Base-by-base conservation (phyloP, 257 asterid genomes). In the Ajuga chamaepitys region DNA sequence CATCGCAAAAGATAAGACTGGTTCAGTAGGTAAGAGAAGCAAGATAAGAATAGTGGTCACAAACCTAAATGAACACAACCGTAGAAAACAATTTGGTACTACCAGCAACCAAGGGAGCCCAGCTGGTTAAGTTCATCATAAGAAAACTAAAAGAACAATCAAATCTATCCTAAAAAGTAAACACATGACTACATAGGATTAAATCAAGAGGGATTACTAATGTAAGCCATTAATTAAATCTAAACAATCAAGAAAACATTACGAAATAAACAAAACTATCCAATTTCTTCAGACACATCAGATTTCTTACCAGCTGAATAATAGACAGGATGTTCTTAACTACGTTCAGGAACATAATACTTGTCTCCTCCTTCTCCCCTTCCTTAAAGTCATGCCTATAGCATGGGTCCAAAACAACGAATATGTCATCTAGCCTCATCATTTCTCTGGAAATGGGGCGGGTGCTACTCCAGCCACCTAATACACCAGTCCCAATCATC, bases 401-500 rank as follows among this genome's bases (percentile, higher is more conserved):
- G 82, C 97, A 89, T 69, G 95, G 98, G 75, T 89, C 98, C 75
- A 92, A 66, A 24, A 89, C 98, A 61, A 97, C 98, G 78, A 87
- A 92, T 74, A 90, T 88, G 54, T 76, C 81, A 71, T 76, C 81
- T 91, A 3, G 24, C 84, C 80, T 86, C 94, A 24, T 80, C 95
- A 62, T 87, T 91, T 60, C 81, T 77, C 78, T 77, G 88, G 88
- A 92, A 89, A 85, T 63, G 61, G 97, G 86, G 75, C n/a, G 91
- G 85, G 51, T 87, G 98, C 1, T n/a, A 96, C 93, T 92, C 98
- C 70, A 87, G 81, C 98, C 98, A 92, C 86, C 98, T 97, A 8
- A 92, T 78, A 3, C 97, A 92, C 98, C 98, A 89, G 74, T 92
- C 98, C 0, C 97, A 89, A 64, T 89, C 98, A 75, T 92, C 97